Percentiles rank a stretch among this genome's conserved stretches.
These are phyloP conservation scores for Rhododendron henanense DNA, from an alignment of 148 eudicot species.

Conservation along the genomic window DNA sequence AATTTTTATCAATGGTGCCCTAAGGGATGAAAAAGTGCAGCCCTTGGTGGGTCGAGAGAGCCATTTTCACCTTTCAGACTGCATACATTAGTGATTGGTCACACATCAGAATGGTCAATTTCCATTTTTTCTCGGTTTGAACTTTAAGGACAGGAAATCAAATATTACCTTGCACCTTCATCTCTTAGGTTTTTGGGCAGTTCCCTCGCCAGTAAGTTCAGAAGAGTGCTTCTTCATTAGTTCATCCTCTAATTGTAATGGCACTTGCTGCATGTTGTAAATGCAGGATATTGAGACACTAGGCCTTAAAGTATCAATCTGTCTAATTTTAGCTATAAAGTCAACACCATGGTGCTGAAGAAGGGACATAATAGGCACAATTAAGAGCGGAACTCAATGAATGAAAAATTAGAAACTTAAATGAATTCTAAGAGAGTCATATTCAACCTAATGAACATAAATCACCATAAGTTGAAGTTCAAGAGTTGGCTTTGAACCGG, in stretches of 20 bases:
- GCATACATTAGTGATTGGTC: conserved; percentile 20
- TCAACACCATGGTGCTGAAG: too few relatives aligned
- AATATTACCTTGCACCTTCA: conserved; percentile 84
- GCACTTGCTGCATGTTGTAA: conserved; percentile 59
- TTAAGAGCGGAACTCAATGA: too few relatives aligned
- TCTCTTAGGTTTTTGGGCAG: conserved; percentile 68
- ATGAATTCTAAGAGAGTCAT: too few relatives aligned
- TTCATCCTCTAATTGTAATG: conserved; percentile 84
- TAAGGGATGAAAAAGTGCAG: conserved; percentile 57
- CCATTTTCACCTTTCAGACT: conserved; percentile 89
- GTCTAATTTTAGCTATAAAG: too few relatives aligned
- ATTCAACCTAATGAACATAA: too few relatives aligned
- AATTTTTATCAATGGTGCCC: conserved; percentile 50
- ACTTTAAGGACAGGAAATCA: neutral
- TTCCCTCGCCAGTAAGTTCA: conserved; percentile 51
- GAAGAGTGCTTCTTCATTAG: conserved; percentile 53
- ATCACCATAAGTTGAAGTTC: too few relatives aligned
- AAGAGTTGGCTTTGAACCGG: too few relatives aligned
- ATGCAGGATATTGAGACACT: neutral
- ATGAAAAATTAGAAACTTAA: too few relatives aligned
- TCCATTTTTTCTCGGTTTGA: neutral
- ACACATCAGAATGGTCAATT: conserved; percentile 6
- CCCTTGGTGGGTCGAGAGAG: conserved; percentile 75
- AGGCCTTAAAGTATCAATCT: too few relatives aligned
- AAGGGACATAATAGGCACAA: too few relatives aligned